phyloP scores from a whole-genome alignment of 2,329 filamentous ascomycete species.

The Gliomastix tumulicola region DNA sequence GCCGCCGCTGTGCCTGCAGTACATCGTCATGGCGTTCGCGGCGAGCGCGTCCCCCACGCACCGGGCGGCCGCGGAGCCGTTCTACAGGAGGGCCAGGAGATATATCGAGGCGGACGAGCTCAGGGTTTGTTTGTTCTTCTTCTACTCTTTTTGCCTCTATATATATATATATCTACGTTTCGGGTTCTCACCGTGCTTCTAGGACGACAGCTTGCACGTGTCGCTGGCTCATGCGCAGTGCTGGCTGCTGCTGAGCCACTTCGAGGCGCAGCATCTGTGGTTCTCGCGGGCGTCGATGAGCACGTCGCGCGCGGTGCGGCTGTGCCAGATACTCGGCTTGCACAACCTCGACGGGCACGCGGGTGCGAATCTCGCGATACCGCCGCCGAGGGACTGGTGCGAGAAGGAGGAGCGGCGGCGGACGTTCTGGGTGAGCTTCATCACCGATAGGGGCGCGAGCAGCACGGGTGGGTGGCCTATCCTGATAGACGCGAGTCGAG shows the following conservation, averaged over 20 bases:
- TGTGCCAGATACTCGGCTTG: constrained; percentile 74
- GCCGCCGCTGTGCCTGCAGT: constrained; percentile 72
- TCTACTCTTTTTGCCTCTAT: no score
- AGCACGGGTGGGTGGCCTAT: constrained; percentile 86
- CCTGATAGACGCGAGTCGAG: constrained; percentile 64
- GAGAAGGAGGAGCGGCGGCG: constrained; percentile 67
- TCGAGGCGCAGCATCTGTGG: constrained; percentile 75
- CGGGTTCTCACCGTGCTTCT: background rate
- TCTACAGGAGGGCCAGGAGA: constrained; percentile 73
- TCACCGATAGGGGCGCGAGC: constrained; percentile 71
- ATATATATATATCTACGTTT: no score
- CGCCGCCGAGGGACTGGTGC: constrained; percentile 69
- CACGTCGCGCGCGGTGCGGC: constrained; percentile 57
- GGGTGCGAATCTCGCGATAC: constrained; percentile 65
- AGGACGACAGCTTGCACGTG: constrained; percentile 15
- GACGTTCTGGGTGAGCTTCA: constrained; percentile 76
- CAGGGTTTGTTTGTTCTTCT: constrained; percentile 38
- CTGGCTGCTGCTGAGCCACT: constrained; percentile 63
- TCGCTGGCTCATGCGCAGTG: constrained; percentile 69
- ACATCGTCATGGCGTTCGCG: constrained; percentile 73
- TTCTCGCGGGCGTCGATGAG: constrained; percentile 82
- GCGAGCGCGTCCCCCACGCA: constrained; percentile 66
- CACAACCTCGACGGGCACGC: constrained; percentile 62
- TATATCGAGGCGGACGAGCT: constrained; percentile 78
- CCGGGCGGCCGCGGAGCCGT: constrained; percentile 58